Evolutionary conservation across 768 basidiomycete species (phyloP).

Genomic region (Leucosporidium yakuticum): DNA sequence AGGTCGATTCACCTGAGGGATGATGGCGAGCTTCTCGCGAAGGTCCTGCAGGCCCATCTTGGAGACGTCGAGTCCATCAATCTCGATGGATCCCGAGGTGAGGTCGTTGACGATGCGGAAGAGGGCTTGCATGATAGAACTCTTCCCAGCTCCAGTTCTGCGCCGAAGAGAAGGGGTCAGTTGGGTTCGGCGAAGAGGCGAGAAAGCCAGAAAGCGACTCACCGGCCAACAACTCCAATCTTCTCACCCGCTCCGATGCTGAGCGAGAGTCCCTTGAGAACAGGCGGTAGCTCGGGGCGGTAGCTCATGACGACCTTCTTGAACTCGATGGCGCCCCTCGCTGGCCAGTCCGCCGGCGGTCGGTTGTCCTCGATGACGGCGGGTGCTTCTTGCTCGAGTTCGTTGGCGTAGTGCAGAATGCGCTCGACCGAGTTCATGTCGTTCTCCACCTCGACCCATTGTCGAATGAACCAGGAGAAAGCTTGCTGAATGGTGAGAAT

Average conservation of each 20-base stretch:
- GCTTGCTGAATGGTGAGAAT: conserved; percentile 44
- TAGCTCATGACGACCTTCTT: conserved; percentile 72
- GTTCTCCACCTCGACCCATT: conserved; percentile 68
- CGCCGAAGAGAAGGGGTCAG: not conserved
- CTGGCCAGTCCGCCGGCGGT: conserved; percentile 66
- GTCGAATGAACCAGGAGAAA: conserved; percentile 62
- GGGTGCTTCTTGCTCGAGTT: conserved; percentile 52
- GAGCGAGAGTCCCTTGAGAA: conserved; percentile 76
- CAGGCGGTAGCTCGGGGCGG: conserved; percentile 77
- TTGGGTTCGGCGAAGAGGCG: not conserved
- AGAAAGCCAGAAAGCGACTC: not conserved
- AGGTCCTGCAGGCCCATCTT: conserved; percentile 53
- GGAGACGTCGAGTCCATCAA: conserved; percentile 46
- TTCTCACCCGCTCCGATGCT: conserved; percentile 70
- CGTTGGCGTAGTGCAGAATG: conserved; percentile 69
- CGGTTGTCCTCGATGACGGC: conserved; percentile 47
- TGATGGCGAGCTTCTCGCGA: conserved; percentile 48
- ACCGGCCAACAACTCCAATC: conserved; percentile 76
- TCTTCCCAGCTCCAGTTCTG: conserved; percentile 46
- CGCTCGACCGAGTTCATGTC: conserved; percentile 70
- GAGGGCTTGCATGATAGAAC: conserved; percentile 42
- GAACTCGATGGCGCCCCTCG: conserved; percentile 64
- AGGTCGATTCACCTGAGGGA: conserved; percentile 23
- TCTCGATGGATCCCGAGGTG: conserved; percentile 39
- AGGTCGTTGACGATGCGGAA: conserved; percentile 47